Conservation (phyloP, 306 rosid species). For the Sicyos baderoa region DNA sequence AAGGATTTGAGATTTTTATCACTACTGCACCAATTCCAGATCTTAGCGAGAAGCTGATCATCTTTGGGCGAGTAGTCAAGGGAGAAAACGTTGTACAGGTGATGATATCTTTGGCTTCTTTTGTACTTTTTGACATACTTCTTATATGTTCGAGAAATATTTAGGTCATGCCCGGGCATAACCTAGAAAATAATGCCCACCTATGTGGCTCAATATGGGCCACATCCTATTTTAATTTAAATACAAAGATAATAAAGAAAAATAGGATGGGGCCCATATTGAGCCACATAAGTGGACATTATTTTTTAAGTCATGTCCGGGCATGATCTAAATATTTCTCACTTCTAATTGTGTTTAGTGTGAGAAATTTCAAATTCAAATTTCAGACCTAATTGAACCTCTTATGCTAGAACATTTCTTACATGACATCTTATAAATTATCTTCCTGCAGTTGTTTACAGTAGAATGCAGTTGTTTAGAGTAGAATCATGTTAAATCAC, state of each 20-base stretch:
- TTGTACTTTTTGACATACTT: background rate
- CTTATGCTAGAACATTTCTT: background rate
- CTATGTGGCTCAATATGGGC: no score
- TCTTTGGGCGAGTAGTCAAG: conserved; percentile 82
- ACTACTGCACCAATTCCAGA: conserved; percentile 98
- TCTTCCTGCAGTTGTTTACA: background rate
- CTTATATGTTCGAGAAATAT: no score
- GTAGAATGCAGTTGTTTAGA: no score
- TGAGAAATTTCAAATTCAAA: background rate
- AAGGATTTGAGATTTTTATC: conserved; percentile 81
- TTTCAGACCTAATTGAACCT: background rate
- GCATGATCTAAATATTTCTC: no score
- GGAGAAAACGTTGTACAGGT: conserved; percentile 99
- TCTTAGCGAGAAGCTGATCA: conserved; percentile 67
- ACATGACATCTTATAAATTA: background rate
- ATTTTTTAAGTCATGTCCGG: no score
- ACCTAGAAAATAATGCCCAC: no score
- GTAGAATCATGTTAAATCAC: no score
- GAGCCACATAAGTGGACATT: no score
- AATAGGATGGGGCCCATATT: no score
- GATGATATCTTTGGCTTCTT: conserved; percentile 15
- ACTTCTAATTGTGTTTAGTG: background rate
- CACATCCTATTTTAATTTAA: no score
- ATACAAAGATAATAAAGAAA: no score
- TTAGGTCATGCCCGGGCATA: no score